phyloP scores from a whole-genome alignment of 768 basidiomycete genomes.

The Trametopsis cervina region DNA sequence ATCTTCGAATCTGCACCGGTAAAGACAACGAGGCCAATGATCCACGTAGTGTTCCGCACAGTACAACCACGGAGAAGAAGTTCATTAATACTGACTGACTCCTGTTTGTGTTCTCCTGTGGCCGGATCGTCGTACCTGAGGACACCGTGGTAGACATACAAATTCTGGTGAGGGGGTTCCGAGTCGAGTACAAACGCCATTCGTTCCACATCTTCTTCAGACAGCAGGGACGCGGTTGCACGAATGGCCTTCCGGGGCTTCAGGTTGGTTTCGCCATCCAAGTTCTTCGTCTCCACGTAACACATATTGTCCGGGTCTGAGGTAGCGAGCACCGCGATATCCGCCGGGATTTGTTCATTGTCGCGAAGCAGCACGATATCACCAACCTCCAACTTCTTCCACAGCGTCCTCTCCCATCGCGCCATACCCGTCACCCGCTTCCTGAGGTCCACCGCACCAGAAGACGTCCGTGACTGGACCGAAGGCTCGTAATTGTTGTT shows the following conservation, averaged over 20 bases:
- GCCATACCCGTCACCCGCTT: conserved; percentile 64
- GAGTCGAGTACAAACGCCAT: conserved; percentile 85
- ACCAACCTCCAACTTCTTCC: conserved; percentile 99
- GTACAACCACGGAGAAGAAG: conserved; percentile 87
- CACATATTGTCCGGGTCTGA: conserved; percentile 89
- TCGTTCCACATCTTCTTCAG: conserved; percentile 88
- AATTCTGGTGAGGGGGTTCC: conserved; percentile 88
- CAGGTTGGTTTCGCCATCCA: conserved; percentile 96
- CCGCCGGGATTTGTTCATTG: conserved; percentile 95
- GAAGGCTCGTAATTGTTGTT: conserved; percentile 45
- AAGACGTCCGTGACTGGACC: conserved; percentile 44
- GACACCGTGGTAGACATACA: conserved; percentile 87
- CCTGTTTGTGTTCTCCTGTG: conserved; percentile 47
- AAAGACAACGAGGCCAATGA: conserved; percentile 90
- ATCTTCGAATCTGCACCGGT: conserved; percentile 93
- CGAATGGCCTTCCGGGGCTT: conserved; percentile 76
- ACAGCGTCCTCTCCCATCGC: conserved; percentile 90
- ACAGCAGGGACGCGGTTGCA: conserved; percentile 66
- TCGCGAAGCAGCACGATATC: conserved; percentile 87
- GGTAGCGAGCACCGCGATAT: conserved; percentile 87
- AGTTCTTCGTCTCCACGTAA: conserved; percentile 96
- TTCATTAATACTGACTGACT: conserved; percentile 85
- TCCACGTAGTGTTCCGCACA: conserved; percentile 85
- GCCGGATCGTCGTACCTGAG: conserved; percentile 60
- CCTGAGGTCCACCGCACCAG: conserved; percentile 79